phyloP scores from a whole-genome alignment of 768 basidiomycete genomes.

The Wakefieldia striispora region DNA sequence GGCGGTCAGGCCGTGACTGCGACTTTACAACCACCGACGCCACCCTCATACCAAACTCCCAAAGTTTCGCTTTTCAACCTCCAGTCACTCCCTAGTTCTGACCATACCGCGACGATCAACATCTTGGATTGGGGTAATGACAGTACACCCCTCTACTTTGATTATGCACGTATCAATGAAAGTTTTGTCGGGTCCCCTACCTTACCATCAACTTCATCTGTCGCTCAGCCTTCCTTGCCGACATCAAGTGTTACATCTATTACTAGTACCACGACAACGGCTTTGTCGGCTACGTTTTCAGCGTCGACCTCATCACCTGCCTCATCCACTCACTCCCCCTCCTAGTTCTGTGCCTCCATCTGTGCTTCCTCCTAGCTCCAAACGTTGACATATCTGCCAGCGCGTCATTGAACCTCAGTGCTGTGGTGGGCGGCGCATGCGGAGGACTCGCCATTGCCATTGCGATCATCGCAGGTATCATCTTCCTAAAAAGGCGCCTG shows the following conservation, averaged over 20 bases:
- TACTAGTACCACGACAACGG: neutral
- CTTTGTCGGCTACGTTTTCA: neutral
- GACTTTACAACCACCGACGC: slow-evolving; percentile 4
- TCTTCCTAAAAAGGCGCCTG: slow-evolving; percentile 7
- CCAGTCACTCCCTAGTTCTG: slow-evolving; percentile 7
- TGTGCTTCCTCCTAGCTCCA: too few relatives aligned
- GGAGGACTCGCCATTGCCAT: slow-evolving; percentile 5
- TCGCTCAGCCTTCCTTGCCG: neutral
- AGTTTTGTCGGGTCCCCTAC: neutral
- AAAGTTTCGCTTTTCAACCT: slow-evolving; percentile 17
- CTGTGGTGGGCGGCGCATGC: slow-evolving; percentile 5
- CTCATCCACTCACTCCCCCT: neutral
- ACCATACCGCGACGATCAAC: slow-evolving; percentile 10
- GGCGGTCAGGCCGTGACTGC: neutral
- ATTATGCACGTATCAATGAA: slow-evolving; percentile 16
- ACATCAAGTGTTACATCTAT: neutral
- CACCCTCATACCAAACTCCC: slow-evolving; percentile 9
- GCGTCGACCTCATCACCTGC: neutral
- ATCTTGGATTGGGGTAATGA: slow-evolving; percentile 9
- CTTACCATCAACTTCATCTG: neutral
- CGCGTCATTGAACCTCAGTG: neutral
- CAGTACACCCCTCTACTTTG: slow-evolving; percentile 9
- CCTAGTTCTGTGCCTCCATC: neutral
- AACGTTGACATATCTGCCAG: slow-evolving; percentile 4
- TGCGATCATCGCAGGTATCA: neutral